Evolutionary conservation across 2,329 filamentous ascomycete species (phyloP).

Genomic region (Aureobasidium vineae): DNA sequence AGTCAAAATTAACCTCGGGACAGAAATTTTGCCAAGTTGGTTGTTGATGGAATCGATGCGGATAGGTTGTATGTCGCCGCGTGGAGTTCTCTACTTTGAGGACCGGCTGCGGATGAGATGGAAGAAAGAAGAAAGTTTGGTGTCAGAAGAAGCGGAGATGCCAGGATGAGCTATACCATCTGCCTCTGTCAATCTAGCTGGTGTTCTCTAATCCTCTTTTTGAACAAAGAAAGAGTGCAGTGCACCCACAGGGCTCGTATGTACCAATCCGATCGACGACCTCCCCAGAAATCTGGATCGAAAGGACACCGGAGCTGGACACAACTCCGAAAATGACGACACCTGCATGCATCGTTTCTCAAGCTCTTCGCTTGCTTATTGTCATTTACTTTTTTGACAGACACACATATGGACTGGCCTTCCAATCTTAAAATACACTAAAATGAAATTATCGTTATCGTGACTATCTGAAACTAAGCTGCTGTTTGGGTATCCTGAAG

Average conservation of each 20-base stretch:
- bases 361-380: neutral
- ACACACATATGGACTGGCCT: neutral
- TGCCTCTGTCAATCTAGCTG: neutral
- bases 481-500: neutral
- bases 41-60: neutral
- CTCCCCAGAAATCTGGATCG: neutral
- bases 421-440: no score
- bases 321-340: neutral
- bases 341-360: neutral
- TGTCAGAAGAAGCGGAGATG: neutral
- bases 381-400: neutral
- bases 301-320: neutral
- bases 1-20: neutral
- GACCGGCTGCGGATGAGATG: neutral
- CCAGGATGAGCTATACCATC: neutral
- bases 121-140: neutral
- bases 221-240: neutral
- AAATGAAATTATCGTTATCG: neutral
- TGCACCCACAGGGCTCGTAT: neutral
- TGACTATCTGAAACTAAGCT: neutral
- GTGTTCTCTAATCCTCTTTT: neutral
- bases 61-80: neutral
- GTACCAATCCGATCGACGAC: neutral
- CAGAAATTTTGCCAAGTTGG: neutral
- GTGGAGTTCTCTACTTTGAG: neutral